Evolutionary conservation across 345 rosid species (phyloP), one percentile per base, ranked within the genome.

Genomic region (Populus euphratica): DNA sequence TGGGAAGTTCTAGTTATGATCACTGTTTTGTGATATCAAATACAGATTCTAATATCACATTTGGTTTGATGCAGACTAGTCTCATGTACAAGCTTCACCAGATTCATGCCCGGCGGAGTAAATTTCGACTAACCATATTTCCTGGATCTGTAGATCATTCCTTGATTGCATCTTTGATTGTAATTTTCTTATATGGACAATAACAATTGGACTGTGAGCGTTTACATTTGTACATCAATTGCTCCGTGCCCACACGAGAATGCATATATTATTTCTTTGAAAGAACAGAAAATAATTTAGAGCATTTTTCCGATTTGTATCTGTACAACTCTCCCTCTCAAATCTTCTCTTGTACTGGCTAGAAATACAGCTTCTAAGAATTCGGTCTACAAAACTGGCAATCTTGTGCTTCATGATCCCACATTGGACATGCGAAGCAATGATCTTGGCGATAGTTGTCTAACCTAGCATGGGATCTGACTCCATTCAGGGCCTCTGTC

Each of bases 31-130:
- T 35, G 71, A 31, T 75, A 11, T 47, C 29, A 71, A 71, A 8
- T 49, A 14, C 13, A 18, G 36, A 5, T 52, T 20, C 17, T 52
- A 11, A 21, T 1, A 21, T 23, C 12, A 49, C 25, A 23, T 41
- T 72, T 68, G 12, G 7, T 68, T 73, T 76, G 78, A 77, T 83
- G 91, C 96, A 93, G 99, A 93, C 94, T 31, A 88, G 94, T 82
- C 91, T 96, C 49, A 93, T 96, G 97, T 83, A 93, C 88, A 92
- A 95, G 88, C 93, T 95, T 79, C 87, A 78, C 69, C 91, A 93
- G 84, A 88, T 95, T 44, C 90, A 80, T 70, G 96, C 81, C 54
- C 76, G 83, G 29, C 84, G 94, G 83, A 82, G 77, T 70, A 90
- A 77, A 81, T 92, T 90, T 86, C 89, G 96, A 66, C 29, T 92